Conservation (phyloP, 1,284 basidiomycete genomes). For the Boletus mariae region DNA sequence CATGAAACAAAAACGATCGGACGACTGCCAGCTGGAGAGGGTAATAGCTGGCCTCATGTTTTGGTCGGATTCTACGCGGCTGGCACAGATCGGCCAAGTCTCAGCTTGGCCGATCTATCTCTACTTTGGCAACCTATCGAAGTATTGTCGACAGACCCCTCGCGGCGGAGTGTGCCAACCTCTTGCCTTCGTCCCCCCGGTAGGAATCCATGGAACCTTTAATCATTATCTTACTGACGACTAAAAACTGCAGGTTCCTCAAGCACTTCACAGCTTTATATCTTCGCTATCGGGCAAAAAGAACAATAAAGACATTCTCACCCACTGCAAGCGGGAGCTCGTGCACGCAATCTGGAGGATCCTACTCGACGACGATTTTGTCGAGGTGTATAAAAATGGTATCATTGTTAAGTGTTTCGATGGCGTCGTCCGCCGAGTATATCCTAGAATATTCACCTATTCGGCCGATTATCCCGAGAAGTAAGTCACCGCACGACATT, state of each 20-base stretch:
- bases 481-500: no score
- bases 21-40: neutral
- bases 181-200: neutral
- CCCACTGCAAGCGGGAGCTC: no score
- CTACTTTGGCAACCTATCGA: neutral
- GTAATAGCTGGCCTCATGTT: neutral
- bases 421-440: neutral
- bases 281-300: no score
- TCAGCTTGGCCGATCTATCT: neutral
- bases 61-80: neutral
- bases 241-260: no score
- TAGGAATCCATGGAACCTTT: neutral
- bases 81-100: neutral
- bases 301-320: no score
- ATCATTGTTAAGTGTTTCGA: neutral
- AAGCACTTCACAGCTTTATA: no score
- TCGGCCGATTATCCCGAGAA: neutral
- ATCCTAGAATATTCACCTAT: neutral
- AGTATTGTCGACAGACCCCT: neutral
- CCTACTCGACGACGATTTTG: no score
- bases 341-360: no score
- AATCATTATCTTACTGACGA: no score
- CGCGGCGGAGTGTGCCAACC: neutral
- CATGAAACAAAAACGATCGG: neutral
- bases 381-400: no score